Conservation (phyloP, 768 basidiomycete genomes). For the Mycena crocata region DNA sequence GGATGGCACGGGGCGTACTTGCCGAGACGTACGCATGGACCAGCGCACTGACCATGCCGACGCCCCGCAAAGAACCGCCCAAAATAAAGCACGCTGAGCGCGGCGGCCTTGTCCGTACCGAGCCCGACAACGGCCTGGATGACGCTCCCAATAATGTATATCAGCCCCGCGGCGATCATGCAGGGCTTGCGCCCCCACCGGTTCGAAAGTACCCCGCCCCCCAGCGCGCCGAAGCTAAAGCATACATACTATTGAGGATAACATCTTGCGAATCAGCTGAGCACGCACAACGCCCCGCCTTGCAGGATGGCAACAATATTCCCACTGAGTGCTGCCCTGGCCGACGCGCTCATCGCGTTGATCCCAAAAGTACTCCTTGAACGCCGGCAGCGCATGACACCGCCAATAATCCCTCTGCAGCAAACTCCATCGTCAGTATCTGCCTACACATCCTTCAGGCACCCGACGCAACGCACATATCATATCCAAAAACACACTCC, state of each 20-base stretch:
- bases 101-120: slow-evolving; percentile 34
- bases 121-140: slow-evolving; percentile 58
- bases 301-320: slow-evolving; percentile 66
- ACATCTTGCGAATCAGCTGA: not conserved
- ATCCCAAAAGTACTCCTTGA: slow-evolving; percentile 62
- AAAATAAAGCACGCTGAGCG: slow-evolving; percentile 16
- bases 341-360: slow-evolving; percentile 48
- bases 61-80: slow-evolving; percentile 63
- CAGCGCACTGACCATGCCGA: slow-evolving; percentile 64
- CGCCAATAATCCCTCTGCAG: slow-evolving; percentile 61
- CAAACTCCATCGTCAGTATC: slow-evolving; percentile 7
- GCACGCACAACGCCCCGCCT: slow-evolving; percentile 59
- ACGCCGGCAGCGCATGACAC: slow-evolving; percentile 59
- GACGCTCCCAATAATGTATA: slow-evolving; percentile 62
- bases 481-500: slow-evolving; percentile 64
- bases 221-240: slow-evolving; percentile 58
- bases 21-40: slow-evolving; percentile 66
- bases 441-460: slow-evolving; percentile 21
- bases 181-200: slow-evolving; percentile 60
- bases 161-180: slow-evolving; percentile 55
- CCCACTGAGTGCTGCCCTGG: slow-evolving; percentile 56
- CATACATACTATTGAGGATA: too few species aligned
- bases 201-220: slow-evolving; percentile 52
- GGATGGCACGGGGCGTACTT: slow-evolving; percentile 58
- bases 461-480: slow-evolving; percentile 44